Conservation (phyloP, 2,329 filamentous ascomycete species). For the Stachybotrys echinatus region DNA sequence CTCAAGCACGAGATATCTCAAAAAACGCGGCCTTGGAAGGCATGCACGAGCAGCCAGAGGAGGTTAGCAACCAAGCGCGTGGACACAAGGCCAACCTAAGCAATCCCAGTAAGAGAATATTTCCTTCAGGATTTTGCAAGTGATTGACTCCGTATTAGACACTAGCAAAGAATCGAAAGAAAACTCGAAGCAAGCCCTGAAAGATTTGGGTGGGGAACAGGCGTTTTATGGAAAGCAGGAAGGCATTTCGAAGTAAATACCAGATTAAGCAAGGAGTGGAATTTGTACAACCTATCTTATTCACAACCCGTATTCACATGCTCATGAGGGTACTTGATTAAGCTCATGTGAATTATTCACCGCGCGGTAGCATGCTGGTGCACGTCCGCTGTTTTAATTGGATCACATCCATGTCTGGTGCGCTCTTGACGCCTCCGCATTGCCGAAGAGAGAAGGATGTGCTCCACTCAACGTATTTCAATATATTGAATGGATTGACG, state of each 20-base stretch:
- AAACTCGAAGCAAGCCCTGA: background rate
- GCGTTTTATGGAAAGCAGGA: conserved; percentile 1
- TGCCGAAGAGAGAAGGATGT: too few species aligned
- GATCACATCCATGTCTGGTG: too few species aligned
- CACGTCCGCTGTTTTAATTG: too few species aligned
- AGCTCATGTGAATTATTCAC: too few species aligned
- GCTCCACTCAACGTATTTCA: background rate
- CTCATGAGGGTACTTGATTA: too few species aligned
- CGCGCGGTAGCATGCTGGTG: too few species aligned
- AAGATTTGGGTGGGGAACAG: background rate
- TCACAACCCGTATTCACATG: too few species aligned
- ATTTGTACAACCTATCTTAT: too few species aligned
- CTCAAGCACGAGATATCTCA: background rate
- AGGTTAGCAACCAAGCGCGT: background rate
- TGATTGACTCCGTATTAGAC: background rate
- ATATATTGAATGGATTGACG: background rate
- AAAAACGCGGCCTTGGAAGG: background rate
- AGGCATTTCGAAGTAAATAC: too few species aligned
- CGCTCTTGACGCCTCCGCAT: too few species aligned
- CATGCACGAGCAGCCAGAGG: background rate
- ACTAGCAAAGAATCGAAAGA: conserved; percentile 1
- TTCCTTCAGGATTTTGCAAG: background rate
- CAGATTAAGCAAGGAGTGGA: too few species aligned
- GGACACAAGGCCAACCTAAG: conserved; percentile 1
- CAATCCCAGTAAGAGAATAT: background rate